Percentiles rank a stretch among this genome's conserved stretches.
Conservation (phyloP, 2,329 filamentous ascomycete genomes). For the Periglandula ipomoeae region DNA sequence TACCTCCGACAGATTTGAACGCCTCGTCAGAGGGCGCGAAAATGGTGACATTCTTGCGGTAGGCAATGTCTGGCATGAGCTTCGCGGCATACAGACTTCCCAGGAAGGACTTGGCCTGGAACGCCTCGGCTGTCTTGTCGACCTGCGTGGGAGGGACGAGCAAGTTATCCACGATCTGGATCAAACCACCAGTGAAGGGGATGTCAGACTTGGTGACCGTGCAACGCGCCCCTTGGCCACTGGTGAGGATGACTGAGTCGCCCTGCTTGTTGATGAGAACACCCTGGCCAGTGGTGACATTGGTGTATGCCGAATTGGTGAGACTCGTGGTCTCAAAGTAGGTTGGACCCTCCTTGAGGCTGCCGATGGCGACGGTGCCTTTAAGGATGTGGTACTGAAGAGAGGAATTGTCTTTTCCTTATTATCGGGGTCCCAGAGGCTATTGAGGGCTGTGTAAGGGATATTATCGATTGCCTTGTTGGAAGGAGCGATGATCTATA, state of each 20-base stretch:
- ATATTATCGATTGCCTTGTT: conserved; percentile 49
- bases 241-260: conserved; percentile 37
- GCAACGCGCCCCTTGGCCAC: conserved; percentile 36
- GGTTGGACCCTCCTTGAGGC: conserved; percentile 26
- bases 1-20: conserved; percentile 47
- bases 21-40: conserved; percentile 55
- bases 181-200: conserved; percentile 36
- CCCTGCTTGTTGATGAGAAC: conserved; percentile 36
- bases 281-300: conserved; percentile 40
- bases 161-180: conserved; percentile 44
- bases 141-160: conserved; percentile 36
- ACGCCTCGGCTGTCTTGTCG: conserved; percentile 41
- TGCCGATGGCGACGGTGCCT: conserved; percentile 33
- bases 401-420: conserved; percentile 36
- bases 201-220: conserved; percentile 35
- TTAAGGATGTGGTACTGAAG: conserved; percentile 52
- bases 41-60: conserved; percentile 42
- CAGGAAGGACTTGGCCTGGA: conserved; percentile 33
- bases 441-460: conserved; percentile 38
- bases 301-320: conserved; percentile 30
- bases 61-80: conserved; percentile 31
- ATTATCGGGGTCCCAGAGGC: conserved; percentile 36
- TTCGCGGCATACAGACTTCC: conserved; percentile 22
- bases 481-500: conserved; percentile 45
- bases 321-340: conserved; percentile 36